phyloP scores from a whole-genome alignment of 1,139 yeast species.

The Blastobotrys buckinghamii region DNA sequence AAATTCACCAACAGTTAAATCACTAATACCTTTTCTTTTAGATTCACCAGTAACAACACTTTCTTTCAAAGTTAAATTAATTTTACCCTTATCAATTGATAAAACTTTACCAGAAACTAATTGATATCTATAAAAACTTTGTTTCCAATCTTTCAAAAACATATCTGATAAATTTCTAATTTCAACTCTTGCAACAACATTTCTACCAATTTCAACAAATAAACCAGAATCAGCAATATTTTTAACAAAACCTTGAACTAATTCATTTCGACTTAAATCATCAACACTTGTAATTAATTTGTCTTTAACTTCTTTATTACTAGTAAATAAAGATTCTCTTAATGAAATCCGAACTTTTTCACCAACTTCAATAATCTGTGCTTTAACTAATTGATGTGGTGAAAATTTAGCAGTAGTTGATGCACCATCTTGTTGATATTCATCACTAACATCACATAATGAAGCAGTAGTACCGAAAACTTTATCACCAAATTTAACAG shows the following conservation, averaged over 20 bases:
- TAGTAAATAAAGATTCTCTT: slow-evolving; percentile 37
- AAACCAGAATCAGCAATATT: slow-evolving; percentile 73
- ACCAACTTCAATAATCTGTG: slow-evolving; percentile 54
- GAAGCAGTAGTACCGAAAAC: slow-evolving; percentile 52
- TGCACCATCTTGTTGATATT: slow-evolving; percentile 43
- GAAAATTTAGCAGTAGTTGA: slow-evolving; percentile 43
- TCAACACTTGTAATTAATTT: slow-evolving; percentile 43
- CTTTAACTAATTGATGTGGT: slow-evolving; percentile 53
- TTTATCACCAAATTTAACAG: slow-evolving; percentile 55
- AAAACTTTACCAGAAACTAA: slow-evolving; percentile 70
- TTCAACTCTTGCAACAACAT: slow-evolving; percentile 73
- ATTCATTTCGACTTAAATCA: slow-evolving; percentile 64
- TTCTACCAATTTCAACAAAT: slow-evolving; percentile 69
- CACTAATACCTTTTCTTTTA: slow-evolving; percentile 40
- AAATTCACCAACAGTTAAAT: slow-evolving; percentile 62
- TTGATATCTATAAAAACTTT: slow-evolving; percentile 63
- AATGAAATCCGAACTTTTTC: slow-evolving; percentile 60
- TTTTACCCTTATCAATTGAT: slow-evolving; percentile 46
- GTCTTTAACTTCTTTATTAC: slow-evolving; percentile 43
- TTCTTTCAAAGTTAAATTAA: slow-evolving; percentile 75
- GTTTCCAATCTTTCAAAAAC: slow-evolving; percentile 82
- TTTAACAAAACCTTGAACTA: slow-evolving; percentile 74
- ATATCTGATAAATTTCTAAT: slow-evolving; percentile 78
- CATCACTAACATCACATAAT: slow-evolving; percentile 73
- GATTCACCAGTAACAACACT: slow-evolving; percentile 63